Conservation (phyloP, 139 green algal genomes). For the Coelastrella sp. region DNA sequence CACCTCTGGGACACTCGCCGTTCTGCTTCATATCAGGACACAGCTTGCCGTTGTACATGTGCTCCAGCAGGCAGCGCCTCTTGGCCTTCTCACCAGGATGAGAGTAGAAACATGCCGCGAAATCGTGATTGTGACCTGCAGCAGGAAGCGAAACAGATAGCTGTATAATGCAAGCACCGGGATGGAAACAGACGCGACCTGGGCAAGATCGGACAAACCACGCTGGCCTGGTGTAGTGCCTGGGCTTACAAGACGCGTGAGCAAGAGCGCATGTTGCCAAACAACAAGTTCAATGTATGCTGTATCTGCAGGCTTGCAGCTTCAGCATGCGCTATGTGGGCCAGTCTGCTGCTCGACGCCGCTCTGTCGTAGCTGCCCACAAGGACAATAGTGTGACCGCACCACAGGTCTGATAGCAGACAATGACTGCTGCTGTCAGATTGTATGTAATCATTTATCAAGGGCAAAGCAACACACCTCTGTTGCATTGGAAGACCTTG, state of each 20-base stretch:
- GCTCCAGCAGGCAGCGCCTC: conserved; percentile 26
- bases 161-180: not conserved
- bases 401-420: too few relatives aligned
- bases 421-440: not conserved
- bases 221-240: too few relatives aligned
- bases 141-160: not conserved
- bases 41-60: conserved; percentile 22
- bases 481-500: conserved; percentile 14
- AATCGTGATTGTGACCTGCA: conserved; percentile 24
- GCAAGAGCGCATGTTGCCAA: too few relatives aligned
- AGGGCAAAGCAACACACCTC: not conserved
- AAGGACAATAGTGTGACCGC: too few relatives aligned
- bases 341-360: too few relatives aligned
- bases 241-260: too few relatives aligned
- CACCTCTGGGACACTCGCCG: not conserved
- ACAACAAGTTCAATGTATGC: too few relatives aligned
- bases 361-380: too few relatives aligned
- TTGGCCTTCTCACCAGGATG: conserved; percentile 22
- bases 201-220: too few relatives aligned
- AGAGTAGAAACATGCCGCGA: not conserved
- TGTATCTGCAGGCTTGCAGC: too few relatives aligned
- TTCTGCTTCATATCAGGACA: conserved; percentile 34
- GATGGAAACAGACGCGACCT: not conserved
- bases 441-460: not conserved
- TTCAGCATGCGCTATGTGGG: too few relatives aligned